A percentile compares a stretch with the other conserved stretches of the same genome.
Conservation (phyloP, 768 basidiomycete genomes). For the Tephrocybe sp. region DNA sequence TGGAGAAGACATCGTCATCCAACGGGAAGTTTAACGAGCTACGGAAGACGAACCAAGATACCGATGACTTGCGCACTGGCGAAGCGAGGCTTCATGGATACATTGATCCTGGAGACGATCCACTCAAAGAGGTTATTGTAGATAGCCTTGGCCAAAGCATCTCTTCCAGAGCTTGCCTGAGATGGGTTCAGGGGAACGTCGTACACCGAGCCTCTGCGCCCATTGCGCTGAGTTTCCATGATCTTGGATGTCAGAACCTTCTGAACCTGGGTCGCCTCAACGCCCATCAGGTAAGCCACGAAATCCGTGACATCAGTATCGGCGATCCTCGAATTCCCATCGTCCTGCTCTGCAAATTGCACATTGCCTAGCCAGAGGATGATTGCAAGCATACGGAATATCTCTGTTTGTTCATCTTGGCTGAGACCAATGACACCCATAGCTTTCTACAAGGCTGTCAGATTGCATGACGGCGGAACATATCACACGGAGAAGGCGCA, state of each 20-base stretch:
- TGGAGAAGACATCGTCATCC: constrained; percentile 5
- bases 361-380: constrained; percentile 97
- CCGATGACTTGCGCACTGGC: constrained; percentile 83
- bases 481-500: constrained; percentile 35
- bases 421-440: constrained; percentile 94
- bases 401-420: constrained; percentile 82
- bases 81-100: constrained; percentile 90
- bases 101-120: constrained; percentile 95
- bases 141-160: constrained; percentile 93
- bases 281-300: constrained; percentile 91
- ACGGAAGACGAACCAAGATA: constrained; percentile 63
- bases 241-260: constrained; percentile 85
- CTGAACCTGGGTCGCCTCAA: constrained; percentile 73
- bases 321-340: constrained; percentile 79
- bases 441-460: constrained; percentile 59
- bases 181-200: constrained; percentile 94
- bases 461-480: constrained; percentile 3
- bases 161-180: constrained; percentile 85
- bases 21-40: not conserved
- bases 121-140: constrained; percentile 99
- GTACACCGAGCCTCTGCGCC: constrained; percentile 93
- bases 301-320: constrained; percentile 94
- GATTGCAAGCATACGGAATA: constrained; percentile 89
- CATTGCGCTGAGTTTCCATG: constrained; percentile 92
- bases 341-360: constrained; percentile 84